Conservation (phyloP, 108 stramenopile species). For the Cylindrotheca closterium region DNA sequence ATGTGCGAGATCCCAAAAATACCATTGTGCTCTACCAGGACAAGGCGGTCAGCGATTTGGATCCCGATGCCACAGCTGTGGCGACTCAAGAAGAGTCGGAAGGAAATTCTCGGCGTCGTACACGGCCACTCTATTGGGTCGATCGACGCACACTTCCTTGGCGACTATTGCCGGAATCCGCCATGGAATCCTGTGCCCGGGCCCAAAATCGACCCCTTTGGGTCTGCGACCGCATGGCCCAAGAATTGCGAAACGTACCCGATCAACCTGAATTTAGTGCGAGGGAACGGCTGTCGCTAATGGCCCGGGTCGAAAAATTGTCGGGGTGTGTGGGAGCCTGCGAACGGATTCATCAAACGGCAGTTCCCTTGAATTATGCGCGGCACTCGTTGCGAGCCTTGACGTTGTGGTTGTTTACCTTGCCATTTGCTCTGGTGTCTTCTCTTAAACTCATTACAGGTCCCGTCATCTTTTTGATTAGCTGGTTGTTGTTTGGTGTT, state of each 20-base stretch:
- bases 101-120: constrained; percentile 56
- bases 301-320: constrained; percentile 79
- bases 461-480: constrained; percentile 74
- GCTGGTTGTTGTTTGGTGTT: constrained; percentile 94
- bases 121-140: constrained; percentile 78
- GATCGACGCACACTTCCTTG: constrained; percentile 83
- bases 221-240: constrained; percentile 84
- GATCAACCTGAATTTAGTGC: constrained; percentile 68
- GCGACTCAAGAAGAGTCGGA: constrained; percentile 69
- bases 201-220: constrained; percentile 89
- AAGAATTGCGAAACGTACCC: constrained; percentile 60
- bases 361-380: constrained; percentile 93
- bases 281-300: constrained; percentile 82
- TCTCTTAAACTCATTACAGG: constrained; percentile 81
- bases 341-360: constrained; percentile 95
- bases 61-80: constrained; percentile 42
- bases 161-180: constrained; percentile 64
- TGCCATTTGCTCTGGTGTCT: constrained; percentile 86
- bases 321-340: constrained; percentile 79
- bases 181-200: constrained; percentile 72
- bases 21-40: constrained; percentile 79
- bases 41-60: constrained; percentile 28
- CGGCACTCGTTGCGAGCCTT: constrained; percentile 90
- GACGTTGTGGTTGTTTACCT: constrained; percentile 86
- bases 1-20: constrained; percentile 72